Base-by-base conservation (phyloP, 164 flowering plant species). In the Stephania japonica region DNA sequence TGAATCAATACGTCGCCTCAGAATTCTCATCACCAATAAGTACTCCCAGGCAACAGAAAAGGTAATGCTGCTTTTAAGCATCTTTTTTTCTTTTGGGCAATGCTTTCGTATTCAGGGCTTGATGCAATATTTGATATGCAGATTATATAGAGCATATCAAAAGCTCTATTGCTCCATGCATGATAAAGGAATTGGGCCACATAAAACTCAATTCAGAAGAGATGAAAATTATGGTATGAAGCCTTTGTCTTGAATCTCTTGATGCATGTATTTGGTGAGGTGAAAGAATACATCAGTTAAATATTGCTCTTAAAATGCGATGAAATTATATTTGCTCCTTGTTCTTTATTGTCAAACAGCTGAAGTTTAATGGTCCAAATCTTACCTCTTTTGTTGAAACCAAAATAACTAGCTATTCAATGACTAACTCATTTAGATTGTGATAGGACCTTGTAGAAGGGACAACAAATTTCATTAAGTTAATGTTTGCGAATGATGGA, bases 1-100 rank as follows among this genome's bases (percentile, higher is more conserved):
- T 96, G 77, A 97, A 93, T 76, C 98, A 96, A 76, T 96, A 89
- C 81, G 94, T 93, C n/a, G 84, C 98, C 73, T 96, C 99, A 42
- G 99, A 96, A 74, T 96, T 91, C 78, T 90, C 99, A 41, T 79
- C 95, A 27, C 94, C 98, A 72, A 81, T 91, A 74, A 84, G 74
- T 70, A 90, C 82, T 81, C 79, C 79, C 5, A 82, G 73, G 32
- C 97, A 89, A 77, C 98, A 96, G 78, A 96, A 96, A 76, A 85
- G 95, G 99, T 89, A 76, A 43, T 16, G 66, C 7, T 69, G 56
- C 11, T 76, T 74, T 43, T 67, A 25, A 25, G 12, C 38, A 50
- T 67, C 38, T 12, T 71, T 47, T 42, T 10, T 43, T 5, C 47
- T 68, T 68, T 67, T 59, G 38, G 65, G 47, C 66, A 50, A 21